phyloP scores from a whole-genome alignment of 1,284 basidiomycete genomes.

The Vanrija humicola region DNA sequence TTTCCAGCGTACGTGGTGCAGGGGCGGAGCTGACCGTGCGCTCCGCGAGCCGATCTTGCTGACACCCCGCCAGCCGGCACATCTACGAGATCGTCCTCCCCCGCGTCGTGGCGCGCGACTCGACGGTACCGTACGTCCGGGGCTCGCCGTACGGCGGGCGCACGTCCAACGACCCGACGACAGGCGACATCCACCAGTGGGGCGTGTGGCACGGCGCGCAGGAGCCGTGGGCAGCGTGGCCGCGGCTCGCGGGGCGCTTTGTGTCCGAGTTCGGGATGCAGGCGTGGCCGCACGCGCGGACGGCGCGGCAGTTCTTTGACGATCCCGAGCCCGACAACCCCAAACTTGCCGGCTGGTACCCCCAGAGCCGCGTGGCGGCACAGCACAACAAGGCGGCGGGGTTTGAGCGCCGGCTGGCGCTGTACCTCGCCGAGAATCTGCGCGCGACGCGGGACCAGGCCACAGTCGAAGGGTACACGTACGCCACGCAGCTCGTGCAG shows the following conservation, averaged over 20 bases:
- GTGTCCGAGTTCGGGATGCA: conserved; percentile 46
- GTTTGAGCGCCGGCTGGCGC: conserved; percentile 75
- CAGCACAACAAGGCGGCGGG: conserved; percentile 83
- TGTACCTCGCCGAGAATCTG: conserved; percentile 84
- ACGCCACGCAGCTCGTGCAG: conserved; percentile 77
- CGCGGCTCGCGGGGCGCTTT: conserved; percentile 70
- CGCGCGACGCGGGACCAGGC: conserved; percentile 76
- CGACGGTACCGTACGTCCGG: conserved; percentile 69
- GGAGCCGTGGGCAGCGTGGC: conserved; percentile 81
- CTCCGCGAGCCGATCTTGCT: neutral
- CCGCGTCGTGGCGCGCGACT: conserved; percentile 59
- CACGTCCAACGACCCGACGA: conserved; percentile 62
- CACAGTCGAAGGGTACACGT: conserved; percentile 58
- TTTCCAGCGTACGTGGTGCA: conserved; percentile 60
- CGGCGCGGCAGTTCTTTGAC: neutral
- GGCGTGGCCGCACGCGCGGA: neutral
- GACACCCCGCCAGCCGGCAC: conserved; percentile 50
- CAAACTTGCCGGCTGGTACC: conserved; percentile 63
- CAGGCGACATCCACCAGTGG: conserved; percentile 79
- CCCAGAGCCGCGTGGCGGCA: conserved; percentile 72
- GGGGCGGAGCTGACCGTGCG: too few species aligned
- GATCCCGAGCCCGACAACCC: neutral
- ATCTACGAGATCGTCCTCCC: conserved; percentile 77
- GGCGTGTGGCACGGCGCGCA: conserved; percentile 77
- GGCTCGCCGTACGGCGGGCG: conserved; percentile 76